A percentile compares a stretch with the other conserved stretches of the same genome.
Evolutionary conservation across 2,329 filamentous ascomycete genomes (phyloP).

Genomic region (Pezicula carpinea): DNA sequence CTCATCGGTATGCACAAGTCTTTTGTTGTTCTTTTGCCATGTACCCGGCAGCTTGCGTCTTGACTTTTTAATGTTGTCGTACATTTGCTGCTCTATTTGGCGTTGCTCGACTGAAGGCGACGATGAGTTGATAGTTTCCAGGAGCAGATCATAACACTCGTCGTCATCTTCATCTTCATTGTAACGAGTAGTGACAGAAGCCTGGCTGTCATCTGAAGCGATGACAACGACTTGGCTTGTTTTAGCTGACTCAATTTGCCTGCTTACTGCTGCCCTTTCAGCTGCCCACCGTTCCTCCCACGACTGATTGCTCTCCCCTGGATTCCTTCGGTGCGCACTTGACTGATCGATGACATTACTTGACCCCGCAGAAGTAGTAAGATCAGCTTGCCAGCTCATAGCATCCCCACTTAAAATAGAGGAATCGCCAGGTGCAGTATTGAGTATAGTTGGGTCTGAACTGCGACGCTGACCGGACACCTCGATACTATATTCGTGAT

Average conservation of each 20-base stretch:
- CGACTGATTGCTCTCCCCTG: neutral
- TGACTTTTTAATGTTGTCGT: conserved; percentile 17
- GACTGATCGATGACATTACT: neutral
- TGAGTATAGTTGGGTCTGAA: conserved; percentile 13
- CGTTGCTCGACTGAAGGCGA: conserved; percentile 15
- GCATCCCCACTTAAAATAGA: conserved; percentile 7
- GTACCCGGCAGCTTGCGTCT: conserved; percentile 27
- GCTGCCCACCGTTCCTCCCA: conserved; percentile 19
- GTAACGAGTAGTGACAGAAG: neutral
- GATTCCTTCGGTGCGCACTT: neutral
- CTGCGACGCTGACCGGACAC: conserved; percentile 9
- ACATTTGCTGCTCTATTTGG: conserved; percentile 6
- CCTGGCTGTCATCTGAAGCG: conserved; percentile 17
- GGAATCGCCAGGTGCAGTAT: conserved; percentile 6
- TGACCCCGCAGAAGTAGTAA: neutral
- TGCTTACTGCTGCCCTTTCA: conserved; percentile 21
- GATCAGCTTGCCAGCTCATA: conserved; percentile 2
- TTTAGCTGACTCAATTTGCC: conserved; percentile 16
- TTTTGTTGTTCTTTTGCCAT: conserved; percentile 27
- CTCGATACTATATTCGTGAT: conserved; percentile 18
- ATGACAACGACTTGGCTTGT: conserved; percentile 20
- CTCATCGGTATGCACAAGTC: conserved; percentile 27
- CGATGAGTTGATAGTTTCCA: conserved; percentile 29
- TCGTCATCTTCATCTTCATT: conserved; percentile 17
- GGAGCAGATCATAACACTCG: conserved; percentile 26